Evolutionary conservation across 805 yeast genomes (phyloP).

Genomic region (Danielia oregonensis): DNA sequence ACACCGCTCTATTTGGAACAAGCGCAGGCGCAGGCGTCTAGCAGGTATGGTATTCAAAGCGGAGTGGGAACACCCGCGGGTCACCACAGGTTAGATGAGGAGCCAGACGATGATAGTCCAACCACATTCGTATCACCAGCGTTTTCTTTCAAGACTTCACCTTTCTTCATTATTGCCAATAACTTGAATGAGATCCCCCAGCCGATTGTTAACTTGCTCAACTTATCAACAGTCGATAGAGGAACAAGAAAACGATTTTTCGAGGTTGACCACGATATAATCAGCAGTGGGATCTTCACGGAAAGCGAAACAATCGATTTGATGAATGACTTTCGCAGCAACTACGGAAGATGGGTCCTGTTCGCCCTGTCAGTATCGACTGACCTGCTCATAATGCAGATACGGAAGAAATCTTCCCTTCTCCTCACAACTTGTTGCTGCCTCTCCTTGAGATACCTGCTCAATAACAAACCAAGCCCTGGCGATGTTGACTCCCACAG

Average conservation of each 20-base stretch:
- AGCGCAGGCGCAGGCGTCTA: conserved; percentile 4
- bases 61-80: not conserved
- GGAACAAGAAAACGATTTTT: conserved; percentile 11
- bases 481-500: conserved; percentile 21
- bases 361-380: conserved; percentile 55
- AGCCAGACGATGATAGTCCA: conserved; percentile 1
- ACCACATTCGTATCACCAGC: conserved; percentile 33
- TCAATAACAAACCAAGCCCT: conserved; percentile 22
- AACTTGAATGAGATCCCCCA: conserved; percentile 29
- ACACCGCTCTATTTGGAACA: conserved; percentile 7
- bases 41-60: conserved; percentile 2
- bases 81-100: conserved; percentile 1
- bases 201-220: conserved; percentile 33
- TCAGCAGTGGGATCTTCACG: conserved; percentile 47
- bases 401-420: conserved; percentile 53
- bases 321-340: conserved; percentile 55
- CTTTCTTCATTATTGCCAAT: conserved; percentile 39
- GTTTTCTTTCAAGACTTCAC: conserved; percentile 37
- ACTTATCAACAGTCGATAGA: conserved; percentile 8
- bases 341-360: conserved; percentile 77
- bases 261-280: conserved; percentile 39
- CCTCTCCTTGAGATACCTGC: conserved; percentile 52
- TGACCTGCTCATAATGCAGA: conserved; percentile 43
- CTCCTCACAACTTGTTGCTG: conserved; percentile 66
- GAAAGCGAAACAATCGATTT: conserved; percentile 46